Conservation (phyloP, 2,329 filamentous ascomycete genomes). For the Colletotrichum somersetense region DNA sequence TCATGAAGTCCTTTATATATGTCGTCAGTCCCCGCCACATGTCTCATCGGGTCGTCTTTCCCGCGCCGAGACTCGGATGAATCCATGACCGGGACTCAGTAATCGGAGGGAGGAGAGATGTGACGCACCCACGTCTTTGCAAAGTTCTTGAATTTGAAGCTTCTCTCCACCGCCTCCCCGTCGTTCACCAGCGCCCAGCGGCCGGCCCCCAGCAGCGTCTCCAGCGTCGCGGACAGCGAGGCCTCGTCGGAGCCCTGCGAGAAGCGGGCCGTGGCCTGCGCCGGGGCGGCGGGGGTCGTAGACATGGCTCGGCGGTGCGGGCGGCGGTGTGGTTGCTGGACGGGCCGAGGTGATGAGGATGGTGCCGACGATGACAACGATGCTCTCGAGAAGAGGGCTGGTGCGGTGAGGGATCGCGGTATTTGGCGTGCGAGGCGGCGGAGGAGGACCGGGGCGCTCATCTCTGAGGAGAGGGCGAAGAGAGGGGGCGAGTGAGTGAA, state of each 20-base stretch:
- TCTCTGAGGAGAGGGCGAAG: background rate
- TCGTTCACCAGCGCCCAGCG: slow-evolving; percentile 65
- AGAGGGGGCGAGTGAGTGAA: slow-evolving; percentile 1
- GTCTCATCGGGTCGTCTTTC: background rate
- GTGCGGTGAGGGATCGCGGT: slow-evolving; percentile 10
- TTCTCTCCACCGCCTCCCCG: slow-evolving; percentile 69
- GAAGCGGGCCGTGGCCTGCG: slow-evolving; percentile 50
- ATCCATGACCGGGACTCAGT: background rate
- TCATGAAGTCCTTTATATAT: slow-evolving; percentile 78
- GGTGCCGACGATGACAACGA: background rate
- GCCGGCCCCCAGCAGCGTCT: slow-evolving; percentile 52
- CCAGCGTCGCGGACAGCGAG: slow-evolving; percentile 51
- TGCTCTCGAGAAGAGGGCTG: slow-evolving; percentile 2
- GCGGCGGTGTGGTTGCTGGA: background rate
- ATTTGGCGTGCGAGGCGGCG: slow-evolving; percentile 23
- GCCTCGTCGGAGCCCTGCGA: slow-evolving; percentile 60
- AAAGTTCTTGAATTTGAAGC: slow-evolving; percentile 75
- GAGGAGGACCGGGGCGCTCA: slow-evolving; percentile 22
- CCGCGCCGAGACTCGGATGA: too few species aligned
- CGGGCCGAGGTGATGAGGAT: background rate
- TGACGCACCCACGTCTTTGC: slow-evolving; percentile 72
- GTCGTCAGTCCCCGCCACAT: slow-evolving; percentile 4
- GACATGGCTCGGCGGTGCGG: slow-evolving; percentile 20
- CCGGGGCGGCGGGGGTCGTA: background rate
- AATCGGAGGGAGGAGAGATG: background rate